Evolutionary conservation across 208 protist genomes (phyloP).

Genomic region (Acanthamoeba sp.): DNA sequence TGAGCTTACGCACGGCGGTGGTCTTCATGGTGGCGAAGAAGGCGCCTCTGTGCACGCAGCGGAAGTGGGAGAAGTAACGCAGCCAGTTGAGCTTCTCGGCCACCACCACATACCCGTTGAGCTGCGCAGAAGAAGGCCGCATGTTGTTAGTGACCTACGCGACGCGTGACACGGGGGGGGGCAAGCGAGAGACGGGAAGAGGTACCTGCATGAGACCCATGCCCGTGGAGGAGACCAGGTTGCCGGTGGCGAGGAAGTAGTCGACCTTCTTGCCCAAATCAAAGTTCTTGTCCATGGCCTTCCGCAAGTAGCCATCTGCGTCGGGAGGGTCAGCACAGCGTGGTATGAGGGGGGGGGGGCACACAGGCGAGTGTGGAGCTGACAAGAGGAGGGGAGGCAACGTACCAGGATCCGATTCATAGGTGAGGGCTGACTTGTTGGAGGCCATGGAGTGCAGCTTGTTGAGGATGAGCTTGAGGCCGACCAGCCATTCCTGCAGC

Average conservation of each 20-base stretch:
- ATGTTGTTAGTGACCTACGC: too few species aligned
- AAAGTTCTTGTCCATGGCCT: slow-evolving; percentile 53
- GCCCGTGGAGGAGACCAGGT: slow-evolving; percentile 87
- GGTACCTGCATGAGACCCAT: slow-evolving; percentile 92
- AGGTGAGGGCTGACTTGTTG: not conserved
- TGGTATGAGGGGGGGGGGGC: not conserved
- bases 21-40: slow-evolving; percentile 99
- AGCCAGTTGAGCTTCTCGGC: slow-evolving; percentile 99
- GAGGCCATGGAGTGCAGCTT: slow-evolving; percentile 29
- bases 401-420: slow-evolving; percentile 11
- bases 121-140: slow-evolving; percentile 81
- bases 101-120: slow-evolving; percentile 97
- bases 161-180: slow-evolving; percentile 8
- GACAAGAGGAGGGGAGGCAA: not conserved
- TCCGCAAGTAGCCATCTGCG: slow-evolving; percentile 50
- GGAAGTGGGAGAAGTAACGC: slow-evolving; percentile 99
- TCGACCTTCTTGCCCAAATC: slow-evolving; percentile 86
- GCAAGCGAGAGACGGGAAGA: slow-evolving; percentile 35
- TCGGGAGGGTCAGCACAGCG: not conserved
- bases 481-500: slow-evolving; percentile 76
- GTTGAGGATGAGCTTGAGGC: slow-evolving; percentile 14
- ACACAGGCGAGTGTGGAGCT: too few species aligned
- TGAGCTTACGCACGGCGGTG: slow-evolving; percentile 98
- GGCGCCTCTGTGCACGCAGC: slow-evolving; percentile 98
- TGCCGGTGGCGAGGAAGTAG: slow-evolving; percentile 93